A percentile compares a stretch with the other conserved stretches of the same genome.
Evolutionary conservation across 805 yeast genomes (phyloP).

Genomic region (Naumovozyma baii): DNA sequence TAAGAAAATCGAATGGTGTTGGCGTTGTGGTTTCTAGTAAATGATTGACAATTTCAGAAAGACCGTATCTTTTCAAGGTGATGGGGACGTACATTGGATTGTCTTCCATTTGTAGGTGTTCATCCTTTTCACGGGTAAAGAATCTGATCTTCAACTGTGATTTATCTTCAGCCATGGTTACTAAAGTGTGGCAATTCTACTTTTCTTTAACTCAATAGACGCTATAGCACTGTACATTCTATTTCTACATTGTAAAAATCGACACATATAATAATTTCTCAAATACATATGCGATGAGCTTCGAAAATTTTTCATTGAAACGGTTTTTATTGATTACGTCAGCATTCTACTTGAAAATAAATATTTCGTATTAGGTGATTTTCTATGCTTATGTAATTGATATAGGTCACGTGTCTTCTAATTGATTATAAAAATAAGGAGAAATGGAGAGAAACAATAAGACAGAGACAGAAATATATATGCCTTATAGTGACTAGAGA

Average conservation of each 20-base stretch:
- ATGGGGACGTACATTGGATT: conserved; percentile 85
- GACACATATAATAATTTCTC: neutral
- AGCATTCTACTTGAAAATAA: too few species aligned
- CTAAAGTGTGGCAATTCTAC: too few species aligned
- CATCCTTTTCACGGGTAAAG: conserved; percentile 78
- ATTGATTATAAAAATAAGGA: too few species aligned
- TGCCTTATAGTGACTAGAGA: too few species aligned
- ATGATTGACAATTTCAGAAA: conserved; percentile 93
- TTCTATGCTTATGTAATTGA: too few species aligned
- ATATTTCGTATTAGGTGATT: too few species aligned
- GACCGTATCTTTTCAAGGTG: conserved; percentile 76
- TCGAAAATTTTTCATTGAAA: conserved; percentile 4
- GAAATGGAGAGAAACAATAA: too few species aligned
- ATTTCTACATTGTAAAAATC: neutral
- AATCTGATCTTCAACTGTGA: conserved; percentile 74
- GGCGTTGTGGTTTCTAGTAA: conserved; percentile 46
- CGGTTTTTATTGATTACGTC: too few species aligned
- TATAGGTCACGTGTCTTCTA: too few species aligned
- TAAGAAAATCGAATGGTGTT: conserved; percentile 85
- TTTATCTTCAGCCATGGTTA: conserved; percentile 29
- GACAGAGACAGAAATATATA: too few species aligned
- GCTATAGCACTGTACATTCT: neutral
- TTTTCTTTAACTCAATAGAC: neutral
- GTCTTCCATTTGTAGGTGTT: conserved; percentile 59
- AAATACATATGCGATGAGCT: conserved; percentile 13